These are phyloP conservation scores for Phytophthora boehmeriae DNA, from an alignment of 352 stramenopile genomes.

Conservation along the genomic window DNA sequence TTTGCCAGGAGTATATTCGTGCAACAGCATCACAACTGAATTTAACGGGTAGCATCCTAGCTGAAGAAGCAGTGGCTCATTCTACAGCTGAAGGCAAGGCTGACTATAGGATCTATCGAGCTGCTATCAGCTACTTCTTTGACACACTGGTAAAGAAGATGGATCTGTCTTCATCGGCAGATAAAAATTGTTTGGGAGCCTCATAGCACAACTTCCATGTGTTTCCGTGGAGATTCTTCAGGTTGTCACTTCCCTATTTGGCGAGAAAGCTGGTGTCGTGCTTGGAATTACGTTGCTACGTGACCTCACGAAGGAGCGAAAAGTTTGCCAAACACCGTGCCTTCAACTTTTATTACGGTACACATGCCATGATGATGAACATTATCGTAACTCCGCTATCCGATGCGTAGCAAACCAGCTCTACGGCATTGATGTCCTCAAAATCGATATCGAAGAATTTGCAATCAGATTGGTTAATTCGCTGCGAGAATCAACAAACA, in stretches of 20 bases:
- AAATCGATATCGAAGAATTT: constrained; percentile 65
- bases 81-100: constrained; percentile 2
- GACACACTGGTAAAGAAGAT: constrained; percentile 43
- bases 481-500: constrained; percentile 33
- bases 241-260: constrained; percentile 54
- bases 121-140: constrained; percentile 62
- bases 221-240: constrained; percentile 66
- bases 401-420: constrained; percentile 83
- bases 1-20: constrained; percentile 72
- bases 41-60: not conserved
- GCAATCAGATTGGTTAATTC: constrained; percentile 65
- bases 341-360: constrained; percentile 73
- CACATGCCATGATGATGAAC: constrained; percentile 69
- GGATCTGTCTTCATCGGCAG: constrained; percentile 60
- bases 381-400: constrained; percentile 72
- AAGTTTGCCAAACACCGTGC: constrained; percentile 51
- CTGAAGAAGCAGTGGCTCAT: constrained; percentile 1
- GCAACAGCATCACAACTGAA: constrained; percentile 36
- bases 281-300: constrained; percentile 77
- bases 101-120: constrained; percentile 46
- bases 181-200: constrained; percentile 67
- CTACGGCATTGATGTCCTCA: constrained; percentile 59
- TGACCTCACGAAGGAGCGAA: constrained; percentile 73
- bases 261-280: constrained; percentile 61
- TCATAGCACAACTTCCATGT: constrained; percentile 62